A percentile compares a stretch with the other conserved stretches of the same genome.
Evolutionary conservation across 1,139 yeast species (phyloP).

Genomic region (Blastobotrys indianensis): DNA sequence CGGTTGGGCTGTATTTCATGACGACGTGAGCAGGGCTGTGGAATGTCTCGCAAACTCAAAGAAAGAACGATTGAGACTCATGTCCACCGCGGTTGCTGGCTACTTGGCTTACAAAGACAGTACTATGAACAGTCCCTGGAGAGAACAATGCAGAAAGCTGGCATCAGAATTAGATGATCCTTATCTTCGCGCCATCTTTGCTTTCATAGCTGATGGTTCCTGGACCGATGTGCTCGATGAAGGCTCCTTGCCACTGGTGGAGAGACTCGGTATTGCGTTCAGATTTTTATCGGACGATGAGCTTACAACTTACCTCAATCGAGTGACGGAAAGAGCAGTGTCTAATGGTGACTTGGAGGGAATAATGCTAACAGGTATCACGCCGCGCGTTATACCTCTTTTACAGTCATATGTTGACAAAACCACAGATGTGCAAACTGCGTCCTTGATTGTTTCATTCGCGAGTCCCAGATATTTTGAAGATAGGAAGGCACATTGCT

Average conservation of each 20-base stretch:
- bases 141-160: conserved; percentile 83
- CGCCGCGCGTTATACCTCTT: conserved; percentile 74
- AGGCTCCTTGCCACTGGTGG: conserved; percentile 78
- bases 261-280: conserved; percentile 83
- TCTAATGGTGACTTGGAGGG: conserved; percentile 86
- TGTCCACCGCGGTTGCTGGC: conserved; percentile 94
- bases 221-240: conserved; percentile 97
- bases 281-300: conserved; percentile 79
- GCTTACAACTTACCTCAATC: conserved; percentile 45
- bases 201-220: conserved; percentile 87
- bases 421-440: conserved; percentile 90
- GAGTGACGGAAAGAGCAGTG: conserved; percentile 68
- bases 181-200: conserved; percentile 84
- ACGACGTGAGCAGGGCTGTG: conserved; percentile 77
- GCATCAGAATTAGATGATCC: conserved; percentile 87
- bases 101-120: conserved; percentile 66
- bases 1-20: conserved; percentile 96
- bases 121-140: conserved; percentile 76
- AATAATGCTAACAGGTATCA: conserved; percentile 79
- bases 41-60: conserved; percentile 55
- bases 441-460: conserved; percentile 70
- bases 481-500: conserved; percentile 64
- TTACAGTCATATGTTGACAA: conserved; percentile 84
- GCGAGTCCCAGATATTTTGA: conserved; percentile 77
- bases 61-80: conserved; percentile 60